A percentile compares a stretch with the other conserved stretches of the same genome.
These are phyloP conservation scores for Mycena metata DNA, from an alignment of 768 basidiomycete genomes.

Conservation along the genomic window DNA sequence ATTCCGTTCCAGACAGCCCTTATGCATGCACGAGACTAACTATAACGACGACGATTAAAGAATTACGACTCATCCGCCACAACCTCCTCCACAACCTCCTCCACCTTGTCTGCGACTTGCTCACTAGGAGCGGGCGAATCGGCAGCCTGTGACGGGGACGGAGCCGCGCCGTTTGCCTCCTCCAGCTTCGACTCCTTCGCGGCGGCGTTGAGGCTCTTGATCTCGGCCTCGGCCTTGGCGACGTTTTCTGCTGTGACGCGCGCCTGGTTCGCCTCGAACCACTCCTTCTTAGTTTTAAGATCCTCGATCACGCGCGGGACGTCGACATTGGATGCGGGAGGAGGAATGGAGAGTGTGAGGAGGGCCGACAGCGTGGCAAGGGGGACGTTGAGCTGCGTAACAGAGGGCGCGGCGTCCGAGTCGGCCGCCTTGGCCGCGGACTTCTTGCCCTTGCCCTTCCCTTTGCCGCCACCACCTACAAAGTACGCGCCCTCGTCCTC, in stretches of 20 bases:
- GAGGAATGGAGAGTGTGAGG: slow-evolving; percentile 88
- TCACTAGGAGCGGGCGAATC: slow-evolving; percentile 49
- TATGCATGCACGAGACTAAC: background rate
- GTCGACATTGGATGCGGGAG: slow-evolving; percentile 83
- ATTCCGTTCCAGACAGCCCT: slow-evolving; percentile 33
- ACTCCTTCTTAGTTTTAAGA: slow-evolving; percentile 93
- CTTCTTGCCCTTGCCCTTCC: slow-evolving; percentile 75
- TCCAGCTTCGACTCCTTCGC: slow-evolving; percentile 48
- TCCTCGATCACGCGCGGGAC: slow-evolving; percentile 89
- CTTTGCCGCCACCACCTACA: slow-evolving; percentile 77
- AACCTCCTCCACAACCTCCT: slow-evolving; percentile 52
- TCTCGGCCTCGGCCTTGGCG: slow-evolving; percentile 83
- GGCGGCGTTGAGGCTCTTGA: slow-evolving; percentile 68
- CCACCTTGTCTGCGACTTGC: slow-evolving; percentile 59
- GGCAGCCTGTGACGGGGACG: slow-evolving; percentile 46
- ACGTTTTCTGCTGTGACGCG: slow-evolving; percentile 84
- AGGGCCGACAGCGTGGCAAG: slow-evolving; percentile 91
- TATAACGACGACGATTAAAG: slow-evolving; percentile 9
- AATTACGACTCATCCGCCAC: slow-evolving; percentile 45
- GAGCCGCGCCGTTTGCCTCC: slow-evolving; percentile 47
- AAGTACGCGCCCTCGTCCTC: slow-evolving; percentile 89
- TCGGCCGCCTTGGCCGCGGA: slow-evolving; percentile 56
- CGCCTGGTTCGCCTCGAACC: slow-evolving; percentile 94
- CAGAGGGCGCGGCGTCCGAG: slow-evolving; percentile 45
- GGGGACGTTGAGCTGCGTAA: slow-evolving; percentile 75